Conservation (phyloP, 2,329 filamentous ascomycete species). For the Diaporthe sp. region DNA sequence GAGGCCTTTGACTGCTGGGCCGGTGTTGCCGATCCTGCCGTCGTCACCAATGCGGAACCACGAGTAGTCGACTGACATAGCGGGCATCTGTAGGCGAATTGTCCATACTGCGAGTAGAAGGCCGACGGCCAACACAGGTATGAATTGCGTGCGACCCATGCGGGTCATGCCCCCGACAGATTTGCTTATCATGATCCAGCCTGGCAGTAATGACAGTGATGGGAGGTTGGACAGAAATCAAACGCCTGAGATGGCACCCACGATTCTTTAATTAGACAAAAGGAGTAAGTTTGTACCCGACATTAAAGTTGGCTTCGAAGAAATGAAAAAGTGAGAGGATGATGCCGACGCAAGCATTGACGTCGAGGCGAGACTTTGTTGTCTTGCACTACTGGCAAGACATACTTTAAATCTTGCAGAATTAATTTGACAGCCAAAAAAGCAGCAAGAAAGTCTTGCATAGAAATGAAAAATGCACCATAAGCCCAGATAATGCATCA, state of each 20-base stretch:
- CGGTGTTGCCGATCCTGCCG: background rate
- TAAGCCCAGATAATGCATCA: background rate
- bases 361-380: background rate
- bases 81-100: slow-evolving; percentile 17
- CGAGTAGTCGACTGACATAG: background rate
- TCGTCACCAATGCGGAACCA: slow-evolving; percentile 9
- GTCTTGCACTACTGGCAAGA: slow-evolving; percentile 17
- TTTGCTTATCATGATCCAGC: slow-evolving; percentile 19
- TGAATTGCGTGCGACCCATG: slow-evolving; percentile 8
- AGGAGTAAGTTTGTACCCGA: too few relatives aligned
- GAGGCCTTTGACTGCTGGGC: slow-evolving; percentile 8
- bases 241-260: background rate
- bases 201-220: background rate
- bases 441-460: background rate
- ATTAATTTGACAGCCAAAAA: background rate
- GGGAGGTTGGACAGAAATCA: background rate
- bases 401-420: background rate
- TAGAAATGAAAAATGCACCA: background rate
- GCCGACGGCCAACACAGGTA: slow-evolving; percentile 1
- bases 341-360: background rate
- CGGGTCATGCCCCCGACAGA: background rate
- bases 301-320: background rate
- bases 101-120: slow-evolving; percentile 32
- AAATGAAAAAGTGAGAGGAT: background rate
- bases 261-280: background rate